Percentiles rank a stretch among this genome's conserved stretches.
Conservation (phyloP, 345 rosid genomes). For the Arabidopsis arenosa region DNA sequence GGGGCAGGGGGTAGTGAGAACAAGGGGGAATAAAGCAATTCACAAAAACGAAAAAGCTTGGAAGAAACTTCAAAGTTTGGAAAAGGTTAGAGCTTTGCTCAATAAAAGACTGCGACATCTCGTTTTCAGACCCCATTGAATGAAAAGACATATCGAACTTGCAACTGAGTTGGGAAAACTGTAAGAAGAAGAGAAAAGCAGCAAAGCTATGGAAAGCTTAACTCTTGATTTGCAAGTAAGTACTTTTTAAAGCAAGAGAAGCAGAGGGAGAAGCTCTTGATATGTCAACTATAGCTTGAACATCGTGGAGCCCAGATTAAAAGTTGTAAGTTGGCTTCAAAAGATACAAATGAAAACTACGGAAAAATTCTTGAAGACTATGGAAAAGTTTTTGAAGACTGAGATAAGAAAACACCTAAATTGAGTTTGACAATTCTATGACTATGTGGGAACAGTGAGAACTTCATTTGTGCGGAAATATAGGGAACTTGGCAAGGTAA, state of each 20-base stretch:
- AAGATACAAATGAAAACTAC: slow-evolving; percentile 66
- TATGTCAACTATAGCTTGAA: slow-evolving; percentile 64
- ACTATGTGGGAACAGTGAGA: slow-evolving; percentile 71
- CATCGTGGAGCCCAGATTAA: slow-evolving; percentile 61
- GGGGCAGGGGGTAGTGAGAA: too few species aligned
- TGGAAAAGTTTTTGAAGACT: slow-evolving; percentile 55
- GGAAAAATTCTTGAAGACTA: slow-evolving; percentile 55
- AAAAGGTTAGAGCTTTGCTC: too few species aligned
- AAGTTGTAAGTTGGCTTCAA: slow-evolving; percentile 62
- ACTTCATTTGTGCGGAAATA: slow-evolving; percentile 54
- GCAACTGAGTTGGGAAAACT: slow-evolving; percentile 61
- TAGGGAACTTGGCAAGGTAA: slow-evolving; percentile 57
- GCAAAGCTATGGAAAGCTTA: slow-evolving; percentile 83
- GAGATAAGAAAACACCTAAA: slow-evolving; percentile 52
- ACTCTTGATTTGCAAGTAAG: slow-evolving; percentile 76
- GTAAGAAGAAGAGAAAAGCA: slow-evolving; percentile 58
- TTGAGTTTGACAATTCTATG: slow-evolving; percentile 53
- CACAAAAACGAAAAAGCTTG: too few species aligned
- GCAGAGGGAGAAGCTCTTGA: slow-evolving; percentile 71
- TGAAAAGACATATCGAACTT: slow-evolving; percentile 59
- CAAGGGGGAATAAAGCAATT: too few species aligned
- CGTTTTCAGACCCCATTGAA: too few species aligned
- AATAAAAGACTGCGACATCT: too few species aligned
- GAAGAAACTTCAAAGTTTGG: too few species aligned
- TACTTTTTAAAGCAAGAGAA: slow-evolving; percentile 76